A percentile compares a stretch with the other conserved stretches of the same genome.
phyloP scores from a whole-genome alignment of 2,329 filamentous ascomycete genomes.

The Leptodontidium sp. region DNA sequence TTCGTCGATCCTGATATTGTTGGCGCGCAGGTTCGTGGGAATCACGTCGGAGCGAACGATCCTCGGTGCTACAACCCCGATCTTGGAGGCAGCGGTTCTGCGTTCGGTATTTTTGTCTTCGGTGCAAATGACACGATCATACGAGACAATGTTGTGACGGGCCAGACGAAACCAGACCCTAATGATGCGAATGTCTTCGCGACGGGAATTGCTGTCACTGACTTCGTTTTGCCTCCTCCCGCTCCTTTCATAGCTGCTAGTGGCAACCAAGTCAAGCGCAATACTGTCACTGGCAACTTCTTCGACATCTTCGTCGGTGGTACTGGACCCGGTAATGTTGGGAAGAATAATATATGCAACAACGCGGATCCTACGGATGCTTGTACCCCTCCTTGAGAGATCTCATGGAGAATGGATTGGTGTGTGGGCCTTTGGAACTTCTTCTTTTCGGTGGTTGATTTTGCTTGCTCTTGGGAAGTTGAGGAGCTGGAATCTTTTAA shows the following conservation, averaged over 20 bases:
- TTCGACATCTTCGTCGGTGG: conserved; percentile 40
- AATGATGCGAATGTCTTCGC: conserved; percentile 8
- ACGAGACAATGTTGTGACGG: conserved; percentile 44
- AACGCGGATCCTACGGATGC: conserved; percentile 18
- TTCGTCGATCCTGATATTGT: conserved; percentile 48
- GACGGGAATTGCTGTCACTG: conserved; percentile 4
- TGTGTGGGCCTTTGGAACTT: too few species aligned
- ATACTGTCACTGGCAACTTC: conserved; percentile 46
- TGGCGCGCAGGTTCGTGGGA: conserved; percentile 41
- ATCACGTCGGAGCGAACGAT: conserved; percentile 44
- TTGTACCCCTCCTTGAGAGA: conserved; percentile 21
- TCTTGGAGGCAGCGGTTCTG: conserved; percentile 24
- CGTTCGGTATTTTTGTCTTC: conserved; percentile 43
- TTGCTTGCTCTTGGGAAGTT: not conserved
- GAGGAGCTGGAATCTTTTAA: not conserved
- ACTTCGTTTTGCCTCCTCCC: not conserved
- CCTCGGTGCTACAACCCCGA: conserved; percentile 27
- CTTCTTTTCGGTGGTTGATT: not conserved
- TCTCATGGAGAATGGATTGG: not conserved
- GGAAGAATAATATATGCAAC: conserved; percentile 41
- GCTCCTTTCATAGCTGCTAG: conserved; percentile 22
- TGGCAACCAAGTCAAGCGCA: conserved; percentile 44
- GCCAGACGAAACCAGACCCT: conserved; percentile 33
- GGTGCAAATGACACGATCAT: conserved; percentile 45
- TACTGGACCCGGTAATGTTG: conserved; percentile 39